These are phyloP conservation scores for Epichloe amarillans DNA, from an alignment of 2,329 filamentous ascomycete species.

Conservation along the genomic window DNA sequence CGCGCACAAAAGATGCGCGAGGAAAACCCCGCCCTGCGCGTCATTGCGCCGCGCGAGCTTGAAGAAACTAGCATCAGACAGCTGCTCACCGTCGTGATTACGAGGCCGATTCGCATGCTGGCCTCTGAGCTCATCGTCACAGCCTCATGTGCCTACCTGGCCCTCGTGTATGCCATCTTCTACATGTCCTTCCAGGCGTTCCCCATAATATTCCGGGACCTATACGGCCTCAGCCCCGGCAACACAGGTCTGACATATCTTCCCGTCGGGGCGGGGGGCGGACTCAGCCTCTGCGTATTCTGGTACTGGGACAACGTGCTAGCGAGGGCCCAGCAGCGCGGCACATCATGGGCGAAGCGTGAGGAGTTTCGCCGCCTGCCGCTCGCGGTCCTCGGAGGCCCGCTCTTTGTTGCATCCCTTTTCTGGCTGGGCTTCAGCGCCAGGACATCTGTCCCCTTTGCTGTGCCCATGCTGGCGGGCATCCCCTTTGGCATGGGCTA, in stretches of 20 bases:
- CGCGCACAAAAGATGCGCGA: constrained; percentile 45
- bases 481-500: constrained; percentile 49
- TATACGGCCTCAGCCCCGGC: constrained; percentile 52
- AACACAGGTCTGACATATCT: constrained; percentile 55
- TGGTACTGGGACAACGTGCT: constrained; percentile 53
- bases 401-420: constrained; percentile 43
- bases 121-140: constrained; percentile 59
- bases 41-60: constrained; percentile 50
- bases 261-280: constrained; percentile 51
- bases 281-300: constrained; percentile 45
- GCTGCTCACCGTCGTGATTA: constrained; percentile 52
- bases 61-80: constrained; percentile 44
- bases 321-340: constrained; percentile 31
- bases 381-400: constrained; percentile 58
- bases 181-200: constrained; percentile 69
- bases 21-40: constrained; percentile 33
- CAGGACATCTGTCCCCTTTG: constrained; percentile 32
- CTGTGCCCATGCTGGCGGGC: constrained; percentile 45
- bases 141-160: constrained; percentile 55
- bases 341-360: constrained; percentile 42
- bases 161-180: constrained; percentile 53
- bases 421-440: constrained; percentile 54
- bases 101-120: constrained; percentile 60
- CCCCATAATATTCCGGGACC: constrained; percentile 50
- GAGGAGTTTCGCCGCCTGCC: constrained; percentile 60